phyloP scores from a whole-genome alignment of 2,329 filamentous ascomycete species.

The Plectosphaerella plurivora region DNA sequence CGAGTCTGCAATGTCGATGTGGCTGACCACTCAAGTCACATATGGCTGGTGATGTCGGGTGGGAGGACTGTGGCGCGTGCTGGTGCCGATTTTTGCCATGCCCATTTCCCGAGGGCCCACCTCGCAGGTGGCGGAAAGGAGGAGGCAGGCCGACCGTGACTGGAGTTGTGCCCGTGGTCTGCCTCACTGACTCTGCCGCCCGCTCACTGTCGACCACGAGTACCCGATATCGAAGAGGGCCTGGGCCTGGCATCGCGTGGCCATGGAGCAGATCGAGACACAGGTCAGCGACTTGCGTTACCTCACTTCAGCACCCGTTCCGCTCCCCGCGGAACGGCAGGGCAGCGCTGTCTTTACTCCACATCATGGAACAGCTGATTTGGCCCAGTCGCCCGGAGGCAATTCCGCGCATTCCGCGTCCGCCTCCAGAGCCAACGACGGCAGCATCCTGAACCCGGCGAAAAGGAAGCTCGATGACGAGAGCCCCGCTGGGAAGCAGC shows the following conservation, averaged over 20 bases:
- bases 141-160: background rate
- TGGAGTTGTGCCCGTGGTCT: no score
- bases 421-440: slow-evolving; percentile 1
- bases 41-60: background rate
- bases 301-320: slow-evolving; percentile 35
- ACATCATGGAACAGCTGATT: slow-evolving; percentile 16
- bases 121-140: background rate
- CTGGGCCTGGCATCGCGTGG: background rate
- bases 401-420: slow-evolving; percentile 36
- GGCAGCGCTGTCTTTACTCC: slow-evolving; percentile 12
- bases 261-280: slow-evolving; percentile 50
- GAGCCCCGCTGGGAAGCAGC: slow-evolving; percentile 38
- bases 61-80: no score
- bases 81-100: no score
- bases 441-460: background rate
- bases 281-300: slow-evolving; percentile 52
- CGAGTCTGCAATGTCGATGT: no score
- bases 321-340: slow-evolving; percentile 15
- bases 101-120: no score
- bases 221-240: background rate
- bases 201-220: background rate
- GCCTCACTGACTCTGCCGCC: background rate
- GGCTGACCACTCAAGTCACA: background rate
- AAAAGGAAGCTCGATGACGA: slow-evolving; percentile 38
- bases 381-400: slow-evolving; percentile 32